phyloP scores from a whole-genome alignment of 1,284 basidiomycete species.

The Pisolithus thermaeus region DNA sequence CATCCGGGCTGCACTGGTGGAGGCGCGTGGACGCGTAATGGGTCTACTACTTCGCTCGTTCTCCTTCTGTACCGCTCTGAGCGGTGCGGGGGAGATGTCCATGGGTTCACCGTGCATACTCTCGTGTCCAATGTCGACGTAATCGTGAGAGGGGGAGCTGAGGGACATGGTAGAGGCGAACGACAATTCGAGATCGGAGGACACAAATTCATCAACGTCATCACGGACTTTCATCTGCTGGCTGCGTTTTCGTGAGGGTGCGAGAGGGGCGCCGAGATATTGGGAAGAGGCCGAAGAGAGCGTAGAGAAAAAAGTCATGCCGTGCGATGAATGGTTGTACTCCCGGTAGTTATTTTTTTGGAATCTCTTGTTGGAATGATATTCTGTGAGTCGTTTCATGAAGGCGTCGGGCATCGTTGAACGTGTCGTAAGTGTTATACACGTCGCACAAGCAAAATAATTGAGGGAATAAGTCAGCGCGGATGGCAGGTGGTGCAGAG shows the following conservation, averaged over 20 bases:
- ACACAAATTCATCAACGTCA: conserved; percentile 60
- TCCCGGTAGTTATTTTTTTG: conserved; percentile 33
- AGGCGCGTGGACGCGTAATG: conserved; percentile 48
- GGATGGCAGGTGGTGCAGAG: neutral
- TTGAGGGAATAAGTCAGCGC: conserved; percentile 9
- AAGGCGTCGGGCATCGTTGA: conserved; percentile 5
- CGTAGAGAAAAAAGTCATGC: conserved; percentile 48
- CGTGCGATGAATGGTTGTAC: conserved; percentile 21
- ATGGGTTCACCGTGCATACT: conserved; percentile 52
- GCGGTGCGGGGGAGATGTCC: conserved; percentile 71
- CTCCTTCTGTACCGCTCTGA: conserved; percentile 27
- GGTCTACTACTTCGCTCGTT: conserved; percentile 24
- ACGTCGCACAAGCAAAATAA: conserved; percentile 5
- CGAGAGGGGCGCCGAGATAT: conserved; percentile 47
- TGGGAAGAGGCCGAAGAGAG: conserved; percentile 34
- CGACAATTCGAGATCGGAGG: conserved; percentile 69
- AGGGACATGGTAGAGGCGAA: conserved; percentile 77
- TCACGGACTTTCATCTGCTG: conserved; percentile 37
- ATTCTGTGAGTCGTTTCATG: conserved; percentile 25
- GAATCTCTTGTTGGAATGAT: conserved; percentile 37
- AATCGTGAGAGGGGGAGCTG: conserved; percentile 54
- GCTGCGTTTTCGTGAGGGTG: conserved; percentile 43
- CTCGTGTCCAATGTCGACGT: conserved; percentile 40
- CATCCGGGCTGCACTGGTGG: conserved; percentile 54
- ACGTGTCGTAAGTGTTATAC: conserved; percentile 5